These are phyloP conservation scores for Oxytropis ochrocephala DNA, from an alignment of 306 rosid species.

Conservation along the genomic window DNA sequence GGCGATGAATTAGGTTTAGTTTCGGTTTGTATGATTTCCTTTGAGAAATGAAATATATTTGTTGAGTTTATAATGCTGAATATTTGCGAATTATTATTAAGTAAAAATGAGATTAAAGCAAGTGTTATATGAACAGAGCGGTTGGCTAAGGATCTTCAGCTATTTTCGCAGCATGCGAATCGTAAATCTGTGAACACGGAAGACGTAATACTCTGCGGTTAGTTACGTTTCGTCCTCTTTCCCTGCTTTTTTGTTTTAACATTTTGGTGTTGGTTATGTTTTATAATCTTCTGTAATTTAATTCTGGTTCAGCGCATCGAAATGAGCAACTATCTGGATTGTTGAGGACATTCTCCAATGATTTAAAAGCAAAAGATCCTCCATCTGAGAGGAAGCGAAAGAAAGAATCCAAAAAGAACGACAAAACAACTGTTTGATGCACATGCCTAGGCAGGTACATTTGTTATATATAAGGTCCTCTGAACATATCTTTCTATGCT, in stretches of 20 bases:
- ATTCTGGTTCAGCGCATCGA: conserved; percentile 62
- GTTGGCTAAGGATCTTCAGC: conserved; percentile 75
- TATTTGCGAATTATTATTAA: background rate
- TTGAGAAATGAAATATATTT: background rate
- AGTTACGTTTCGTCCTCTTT: conserved; percentile 17
- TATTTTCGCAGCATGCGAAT: conserved; percentile 79
- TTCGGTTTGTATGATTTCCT: background rate
- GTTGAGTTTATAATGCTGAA: background rate
- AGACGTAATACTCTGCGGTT: conserved; percentile 82
- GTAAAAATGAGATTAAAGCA: background rate
- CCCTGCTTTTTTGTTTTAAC: background rate
- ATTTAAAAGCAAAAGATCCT: conserved; percentile 70
- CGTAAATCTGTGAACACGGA: conserved; percentile 80
- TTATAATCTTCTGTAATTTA: background rate
- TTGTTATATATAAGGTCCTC: background rate
- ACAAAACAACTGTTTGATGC: conserved; percentile 29
- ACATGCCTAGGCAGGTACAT: background rate
- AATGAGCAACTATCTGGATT: conserved; percentile 63
- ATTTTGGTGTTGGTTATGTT: background rate
- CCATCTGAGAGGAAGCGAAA: conserved; percentile 75
- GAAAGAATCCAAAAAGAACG: conserved; percentile 50
- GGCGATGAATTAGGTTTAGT: background rate
- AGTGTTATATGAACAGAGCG: conserved; percentile 42
- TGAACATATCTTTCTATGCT: background rate
- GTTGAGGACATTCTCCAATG: conserved; percentile 57